These are phyloP conservation scores for Tilletia walkeri DNA, from an alignment of 1,284 basidiomycete genomes.

Conservation along the genomic window DNA sequence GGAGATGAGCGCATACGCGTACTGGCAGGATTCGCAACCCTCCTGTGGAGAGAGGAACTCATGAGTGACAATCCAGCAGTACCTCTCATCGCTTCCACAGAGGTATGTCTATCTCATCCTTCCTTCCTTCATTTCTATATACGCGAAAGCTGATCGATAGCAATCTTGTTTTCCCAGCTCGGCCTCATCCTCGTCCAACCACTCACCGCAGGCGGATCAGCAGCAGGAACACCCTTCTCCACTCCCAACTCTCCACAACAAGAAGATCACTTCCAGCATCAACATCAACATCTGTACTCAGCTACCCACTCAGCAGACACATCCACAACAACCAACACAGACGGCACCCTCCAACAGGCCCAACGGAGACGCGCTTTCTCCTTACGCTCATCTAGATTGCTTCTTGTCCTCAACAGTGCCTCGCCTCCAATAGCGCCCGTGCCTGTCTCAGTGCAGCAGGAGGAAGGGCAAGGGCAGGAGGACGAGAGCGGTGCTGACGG, in stretches of 20 bases:
- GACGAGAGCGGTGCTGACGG: not conserved
- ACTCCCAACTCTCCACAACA: conserved; percentile 1
- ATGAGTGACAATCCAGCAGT: not conserved
- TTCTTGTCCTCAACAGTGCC: conserved; percentile 9
- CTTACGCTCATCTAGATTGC: not conserved
- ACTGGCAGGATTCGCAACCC: not conserved
- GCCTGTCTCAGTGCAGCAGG: not conserved
- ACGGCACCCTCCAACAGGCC: not conserved
- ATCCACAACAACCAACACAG: not conserved
- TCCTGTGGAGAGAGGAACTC: conserved; percentile 1
- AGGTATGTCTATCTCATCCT: not conserved
- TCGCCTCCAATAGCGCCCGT: not conserved
- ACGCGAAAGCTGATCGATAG: not conserved
- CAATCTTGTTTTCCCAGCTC: not conserved
- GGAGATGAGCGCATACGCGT: conserved; percentile 5
- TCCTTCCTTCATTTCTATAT: not conserved
- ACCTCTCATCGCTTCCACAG: not conserved
- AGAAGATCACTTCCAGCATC: not conserved
- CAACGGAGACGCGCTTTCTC: not conserved
- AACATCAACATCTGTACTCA: not conserved
- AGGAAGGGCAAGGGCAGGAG: not conserved
- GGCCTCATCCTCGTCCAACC: conserved; percentile 10
- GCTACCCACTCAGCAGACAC: not conserved
- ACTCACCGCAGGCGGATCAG: not conserved
- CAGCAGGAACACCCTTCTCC: not conserved